These are phyloP conservation scores for Venturia pyrina DNA, from an alignment of 2,329 filamentous ascomycete species.

Conservation along the genomic window DNA sequence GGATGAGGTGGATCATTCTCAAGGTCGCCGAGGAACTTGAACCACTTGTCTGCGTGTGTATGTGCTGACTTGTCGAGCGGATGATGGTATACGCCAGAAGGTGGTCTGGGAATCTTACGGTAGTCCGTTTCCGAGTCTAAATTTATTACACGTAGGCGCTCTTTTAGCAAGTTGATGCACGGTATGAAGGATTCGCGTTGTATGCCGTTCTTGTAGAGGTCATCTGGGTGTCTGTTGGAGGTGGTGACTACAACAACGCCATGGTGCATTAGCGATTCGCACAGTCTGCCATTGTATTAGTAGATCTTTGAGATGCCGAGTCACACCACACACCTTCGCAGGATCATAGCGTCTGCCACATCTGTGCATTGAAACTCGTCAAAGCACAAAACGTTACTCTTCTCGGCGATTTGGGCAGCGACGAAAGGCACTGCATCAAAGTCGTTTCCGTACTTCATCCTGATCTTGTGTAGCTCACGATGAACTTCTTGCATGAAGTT, in stretches of 20 bases:
- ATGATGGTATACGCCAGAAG: constrained; percentile 88
- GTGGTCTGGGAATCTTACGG: constrained; percentile 87
- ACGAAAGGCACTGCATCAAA: constrained; percentile 86
- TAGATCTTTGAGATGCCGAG: constrained; percentile 93
- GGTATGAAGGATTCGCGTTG: constrained; percentile 93
- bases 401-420: constrained; percentile 84
- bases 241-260: constrained; percentile 96
- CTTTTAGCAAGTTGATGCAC: constrained; percentile 85
- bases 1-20: constrained; percentile 63
- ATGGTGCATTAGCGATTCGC: constrained; percentile 88
- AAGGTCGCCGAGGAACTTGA: constrained; percentile 82
- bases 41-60: constrained; percentile 88
- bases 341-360: constrained; percentile 98
- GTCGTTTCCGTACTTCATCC: constrained; percentile 79
- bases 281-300: constrained; percentile 95
- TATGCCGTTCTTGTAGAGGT: constrained; percentile 96
- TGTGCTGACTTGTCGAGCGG: constrained; percentile 69
- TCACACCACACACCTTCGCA: constrained; percentile 62
- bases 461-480: constrained; percentile 78
- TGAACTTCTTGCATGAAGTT: constrained; percentile 99
- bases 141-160: constrained; percentile 77
- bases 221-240: constrained; percentile 90
- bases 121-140: constrained; percentile 94
- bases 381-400: constrained; percentile 87
- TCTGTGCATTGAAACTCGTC: constrained; percentile 69